phyloP scores from a whole-genome alignment of 2,329 filamentous ascomycete genomes.

The Aspergillus clavatus region DNA sequence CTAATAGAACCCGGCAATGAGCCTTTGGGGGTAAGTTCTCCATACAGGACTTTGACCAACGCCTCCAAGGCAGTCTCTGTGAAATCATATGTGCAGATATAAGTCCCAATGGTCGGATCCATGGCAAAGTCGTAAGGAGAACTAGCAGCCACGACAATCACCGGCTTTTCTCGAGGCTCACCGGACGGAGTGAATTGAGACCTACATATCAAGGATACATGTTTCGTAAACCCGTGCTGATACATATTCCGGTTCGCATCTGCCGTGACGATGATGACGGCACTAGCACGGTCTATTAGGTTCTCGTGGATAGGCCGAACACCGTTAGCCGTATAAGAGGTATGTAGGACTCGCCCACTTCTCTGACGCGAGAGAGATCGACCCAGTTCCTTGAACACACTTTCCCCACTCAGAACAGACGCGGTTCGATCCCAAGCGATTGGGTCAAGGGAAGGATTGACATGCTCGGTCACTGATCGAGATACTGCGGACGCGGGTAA shows the following conservation, averaged over 20 bases:
- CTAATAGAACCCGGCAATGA: constrained; percentile 66
- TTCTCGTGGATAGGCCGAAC: constrained; percentile 91
- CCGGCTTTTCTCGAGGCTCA: constrained; percentile 62
- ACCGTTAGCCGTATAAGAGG: constrained; percentile 91
- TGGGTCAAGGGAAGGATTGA: constrained; percentile 49
- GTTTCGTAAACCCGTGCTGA: constrained; percentile 91
- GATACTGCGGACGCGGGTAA: constrained; percentile 84
- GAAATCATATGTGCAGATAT: constrained; percentile 94
- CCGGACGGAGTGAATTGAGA: constrained; percentile 37
- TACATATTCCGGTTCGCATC: constrained; percentile 93
- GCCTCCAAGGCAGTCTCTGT: constrained; percentile 87
- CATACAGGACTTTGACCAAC: constrained; percentile 76
- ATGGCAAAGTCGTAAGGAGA: constrained; percentile 96
- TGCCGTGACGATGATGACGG: constrained; percentile 85
- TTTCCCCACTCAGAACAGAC: constrained; percentile 82
- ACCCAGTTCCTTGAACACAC: constrained; percentile 85
- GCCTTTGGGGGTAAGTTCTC: constrained; percentile 59
- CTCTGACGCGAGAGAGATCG: constrained; percentile 79
- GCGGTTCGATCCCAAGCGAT: constrained; percentile 53
- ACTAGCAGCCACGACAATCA: constrained; percentile 88
- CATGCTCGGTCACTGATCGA: constrained; percentile 55
- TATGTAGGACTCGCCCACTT: constrained; percentile 82
- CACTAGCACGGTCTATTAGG: constrained; percentile 79
- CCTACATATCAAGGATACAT: constrained; percentile 86
- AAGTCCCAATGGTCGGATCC: constrained; percentile 84